Percentiles rank a stretch among this genome's conserved stretches.
phyloP scores from a whole-genome alignment of 441 rosid genomes.

The Populus hybrid region DNA sequence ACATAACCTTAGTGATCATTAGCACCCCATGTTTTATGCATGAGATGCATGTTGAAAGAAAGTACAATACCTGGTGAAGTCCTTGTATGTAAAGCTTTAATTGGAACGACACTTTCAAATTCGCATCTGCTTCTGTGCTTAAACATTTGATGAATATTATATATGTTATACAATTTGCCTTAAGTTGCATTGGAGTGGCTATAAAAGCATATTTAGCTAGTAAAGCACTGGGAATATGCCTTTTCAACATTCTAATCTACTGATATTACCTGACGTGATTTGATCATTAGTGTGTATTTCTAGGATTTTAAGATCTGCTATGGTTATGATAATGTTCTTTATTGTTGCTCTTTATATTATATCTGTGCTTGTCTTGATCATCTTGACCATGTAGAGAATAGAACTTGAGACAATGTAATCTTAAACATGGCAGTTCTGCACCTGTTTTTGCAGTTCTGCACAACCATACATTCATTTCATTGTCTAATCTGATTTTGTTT shows the following conservation, averaged over 20 bases:
- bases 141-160: constrained; percentile 25
- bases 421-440: neutral
- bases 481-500: neutral
- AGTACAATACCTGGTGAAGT: constrained; percentile 34
- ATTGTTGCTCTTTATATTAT: neutral
- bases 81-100: constrained; percentile 25
- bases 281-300: neutral
- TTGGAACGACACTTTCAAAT: constrained; percentile 17
- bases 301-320: no score
- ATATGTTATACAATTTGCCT: constrained; percentile 17
- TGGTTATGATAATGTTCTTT: no score
- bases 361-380: neutral
- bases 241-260: constrained; percentile 1
- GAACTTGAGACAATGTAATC: neutral
- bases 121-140: constrained; percentile 18
- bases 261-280: constrained; percentile 17
- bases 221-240: constrained; percentile 15
- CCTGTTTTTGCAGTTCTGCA: neutral
- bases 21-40: constrained; percentile 34
- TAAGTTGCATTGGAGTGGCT: constrained; percentile 9
- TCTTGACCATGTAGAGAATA: neutral
- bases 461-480: neutral
- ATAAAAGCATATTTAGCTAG: constrained; percentile 5
- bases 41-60: constrained; percentile 39
- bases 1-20: constrained; percentile 38